Evolutionary conservation across 176 grass and related monocot genomes (phyloP), one percentile per base, ranked within the genome.

Genomic region (Aegilops sharonensis): DNA sequence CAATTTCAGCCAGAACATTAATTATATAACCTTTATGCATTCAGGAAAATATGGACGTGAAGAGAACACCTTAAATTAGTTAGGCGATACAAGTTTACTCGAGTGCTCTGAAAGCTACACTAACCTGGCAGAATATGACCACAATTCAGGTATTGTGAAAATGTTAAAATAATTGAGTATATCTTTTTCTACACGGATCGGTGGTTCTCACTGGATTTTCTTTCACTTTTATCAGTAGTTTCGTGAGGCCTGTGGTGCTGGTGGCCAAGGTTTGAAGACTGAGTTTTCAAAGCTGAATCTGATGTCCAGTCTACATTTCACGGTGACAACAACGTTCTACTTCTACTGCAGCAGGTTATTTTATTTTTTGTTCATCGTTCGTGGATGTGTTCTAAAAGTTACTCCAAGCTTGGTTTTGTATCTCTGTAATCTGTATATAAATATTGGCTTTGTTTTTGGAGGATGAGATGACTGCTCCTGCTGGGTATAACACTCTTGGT

Each of bases 271-370:
- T 62, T 87, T 95, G 74, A 98, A 95, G 78, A 92, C 95, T 80
- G 91, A 95, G 68, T 95, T 88, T 88, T 97, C 63, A 94, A 94
- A 82, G 91, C 89, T 84, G 92, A 97, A 90, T 94, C 84, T 86
- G 92, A 94, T 89, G 95, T 97, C 81, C 95, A 97, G 64, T 94
- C 86, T 35, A 97, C 95, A 50, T 97, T 97, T 84, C 92, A 97
- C 85, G 95, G 95, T 79, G 95, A 97, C 60, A 97, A 97, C 67
- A 92, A 40, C 39, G 8, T 40, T 40, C 39, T 40, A 40, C 39
- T 40, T 40, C 39, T 40, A 97, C 92, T 93, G 95, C 95, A 94
- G 72, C 92, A 97, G 90, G 95, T 97, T 80, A 84, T 81, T 86
- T 8, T 74, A 23, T 14, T 67, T 34, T 84, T 60, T 81, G 36